phyloP scores from a whole-genome alignment of 129 eudicot genomes.

The Solidago caesia region DNA sequence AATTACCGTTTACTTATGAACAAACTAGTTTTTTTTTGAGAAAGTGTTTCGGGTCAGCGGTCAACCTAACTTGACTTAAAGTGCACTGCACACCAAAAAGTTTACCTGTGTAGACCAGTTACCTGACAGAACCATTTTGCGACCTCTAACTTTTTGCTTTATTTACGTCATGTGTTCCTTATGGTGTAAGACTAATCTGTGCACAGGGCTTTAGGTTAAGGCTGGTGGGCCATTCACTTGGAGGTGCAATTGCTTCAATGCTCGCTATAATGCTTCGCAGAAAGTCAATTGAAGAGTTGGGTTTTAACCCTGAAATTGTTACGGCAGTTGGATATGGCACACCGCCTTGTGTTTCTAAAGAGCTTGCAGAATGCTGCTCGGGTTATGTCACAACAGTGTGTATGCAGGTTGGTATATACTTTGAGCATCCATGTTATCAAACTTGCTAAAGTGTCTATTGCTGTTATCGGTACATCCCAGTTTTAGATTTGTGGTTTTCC shows the following conservation, averaged over 20 bases:
- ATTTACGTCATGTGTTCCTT: background rate
- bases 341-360: conserved; percentile 93
- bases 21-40: background rate
- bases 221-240: conserved; percentile 98
- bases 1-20: background rate
- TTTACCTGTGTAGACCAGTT: background rate
- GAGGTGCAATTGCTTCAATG: conserved; percentile 89
- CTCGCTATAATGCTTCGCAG: conserved; percentile 84
- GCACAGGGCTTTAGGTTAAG: conserved; percentile 96
- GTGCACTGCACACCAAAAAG: background rate
- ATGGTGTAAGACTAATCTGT: conserved; percentile 46
- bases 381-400: conserved; percentile 76
- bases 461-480: background rate
- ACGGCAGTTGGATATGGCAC: conserved; percentile 83
- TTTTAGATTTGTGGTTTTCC: background rate
- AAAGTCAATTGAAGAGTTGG: conserved; percentile 67
- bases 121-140: background rate
- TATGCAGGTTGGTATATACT: conserved; percentile 67
- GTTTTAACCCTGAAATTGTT: conserved; percentile 78
- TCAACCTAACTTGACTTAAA: background rate
- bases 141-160: background rate
- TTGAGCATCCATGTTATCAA: background rate
- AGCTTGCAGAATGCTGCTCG: conserved; percentile 68
- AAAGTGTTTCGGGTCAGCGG: background rate
- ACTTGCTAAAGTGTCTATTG: background rate